A percentile compares a stretch with the other conserved stretches of the same genome.
Conservation (phyloP, 2,329 filamentous ascomycete genomes). For the Neofusicoccum ribis region DNA sequence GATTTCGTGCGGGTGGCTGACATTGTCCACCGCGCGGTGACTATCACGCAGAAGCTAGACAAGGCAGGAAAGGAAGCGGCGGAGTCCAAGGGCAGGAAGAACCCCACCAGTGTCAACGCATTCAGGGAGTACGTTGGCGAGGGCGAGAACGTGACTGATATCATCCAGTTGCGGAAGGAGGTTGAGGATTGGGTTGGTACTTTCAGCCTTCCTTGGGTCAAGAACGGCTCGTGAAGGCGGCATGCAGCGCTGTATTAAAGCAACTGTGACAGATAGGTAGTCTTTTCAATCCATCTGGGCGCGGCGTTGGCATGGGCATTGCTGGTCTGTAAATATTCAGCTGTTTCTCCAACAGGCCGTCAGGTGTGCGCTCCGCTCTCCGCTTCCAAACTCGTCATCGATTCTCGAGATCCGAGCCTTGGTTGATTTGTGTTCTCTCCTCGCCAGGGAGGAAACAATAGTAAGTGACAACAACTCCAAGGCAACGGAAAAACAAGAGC, state of each 20-base stretch:
- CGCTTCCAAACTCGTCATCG: no score
- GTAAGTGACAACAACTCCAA: no score
- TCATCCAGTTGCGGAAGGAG: constrained; percentile 42
- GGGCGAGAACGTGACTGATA: constrained; percentile 43
- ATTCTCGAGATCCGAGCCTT: no score
- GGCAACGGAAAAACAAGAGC: no score
- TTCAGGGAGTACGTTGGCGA: constrained; percentile 45
- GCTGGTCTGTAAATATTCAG: no score
- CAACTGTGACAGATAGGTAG: neutral
- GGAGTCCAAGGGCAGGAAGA: constrained; percentile 39
- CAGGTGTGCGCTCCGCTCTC: no score
- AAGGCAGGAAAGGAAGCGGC: constrained; percentile 41
- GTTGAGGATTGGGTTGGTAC: constrained; percentile 46
- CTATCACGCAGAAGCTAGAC: constrained; percentile 43
- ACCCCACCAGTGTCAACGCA: constrained; percentile 39
- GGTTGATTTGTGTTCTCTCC: no score
- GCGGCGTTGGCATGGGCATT: no score
- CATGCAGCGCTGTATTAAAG: neutral
- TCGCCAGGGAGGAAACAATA: no score
- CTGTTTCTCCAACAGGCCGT: no score
- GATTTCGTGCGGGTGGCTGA: constrained; percentile 74
- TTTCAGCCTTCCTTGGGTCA: constrained; percentile 42
- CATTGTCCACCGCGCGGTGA: constrained; percentile 43
- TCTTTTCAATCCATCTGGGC: no score
- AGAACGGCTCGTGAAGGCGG: constrained; percentile 17